Base-by-base conservation (phyloP, 2,329 filamentous ascomycete genomes). In the Trichophyton schoenleinii region DNA sequence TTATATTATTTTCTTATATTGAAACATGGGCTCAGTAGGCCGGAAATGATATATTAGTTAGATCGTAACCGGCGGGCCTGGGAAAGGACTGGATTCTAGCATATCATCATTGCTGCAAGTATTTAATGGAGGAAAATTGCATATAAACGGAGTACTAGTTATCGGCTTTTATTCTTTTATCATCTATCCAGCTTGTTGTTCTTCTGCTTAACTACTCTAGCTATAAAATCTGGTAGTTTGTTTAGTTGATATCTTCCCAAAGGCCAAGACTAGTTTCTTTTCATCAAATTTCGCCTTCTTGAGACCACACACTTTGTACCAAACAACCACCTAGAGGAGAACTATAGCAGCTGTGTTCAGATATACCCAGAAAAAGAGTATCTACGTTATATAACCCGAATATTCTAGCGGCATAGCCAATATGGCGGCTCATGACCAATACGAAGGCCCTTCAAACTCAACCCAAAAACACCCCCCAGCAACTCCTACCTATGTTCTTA, bases 401-500 rank as follows among this genome's bases (percentile, higher is more conserved):
- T 3, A 3, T 13, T 15, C 34, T 2, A 38, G 34, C 9, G 11
- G 34, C 8, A 38, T 4, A 52, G 46, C 11, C 4, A 55, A 25
- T 18, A 55, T 55, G 52, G 28, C 52, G 7, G 28, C 28, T 11
- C 5, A 8, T 8, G 52, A 55, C 7, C 15, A 5, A 28, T n/a
- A 9, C 28, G 4, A 36, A 20, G 34, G 52, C 52, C 34, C 57
- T n/a, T 58, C 57, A 7, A 20, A 31, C 11, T 6, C 22, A 36
- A 42, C 13, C 15, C 31, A 52, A 20, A 64, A 60, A 22, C 61
- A 53, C 20, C 76, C 79, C 41, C 79, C 81, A 38, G 78, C 82
- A 22, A 82, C 81, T 60, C 84, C 84, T 58, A 74, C 75, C 53
- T 87, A 87, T 71, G 84, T 97, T 63, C 82, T 99, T 42, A 88